Percentiles rank a stretch among this genome's conserved stretches.
Conservation (phyloP, 805 yeast genomes). For the Candida morakotiae region DNA sequence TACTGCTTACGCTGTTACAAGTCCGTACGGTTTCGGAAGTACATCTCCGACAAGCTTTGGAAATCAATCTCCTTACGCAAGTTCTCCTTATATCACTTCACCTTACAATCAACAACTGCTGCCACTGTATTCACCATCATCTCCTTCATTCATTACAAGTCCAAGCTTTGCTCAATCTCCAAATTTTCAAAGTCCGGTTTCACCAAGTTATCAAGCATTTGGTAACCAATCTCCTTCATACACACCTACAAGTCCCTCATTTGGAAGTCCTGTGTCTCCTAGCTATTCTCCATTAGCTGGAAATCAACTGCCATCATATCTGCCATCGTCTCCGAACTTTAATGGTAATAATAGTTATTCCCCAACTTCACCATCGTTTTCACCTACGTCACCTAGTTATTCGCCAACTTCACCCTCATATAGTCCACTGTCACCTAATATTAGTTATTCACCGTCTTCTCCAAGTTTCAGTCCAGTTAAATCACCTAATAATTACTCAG, state of each 20-base stretch:
- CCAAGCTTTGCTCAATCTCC: constrained; percentile 58
- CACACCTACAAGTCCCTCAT: constrained; percentile 47
- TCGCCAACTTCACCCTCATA: constrained; percentile 55
- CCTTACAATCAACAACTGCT: constrained; percentile 75
- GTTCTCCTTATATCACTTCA: constrained; percentile 60
- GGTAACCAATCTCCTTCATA: constrained; percentile 24
- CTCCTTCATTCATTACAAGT: constrained; percentile 30
- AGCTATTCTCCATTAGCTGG: constrained; percentile 63
- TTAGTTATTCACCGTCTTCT: constrained; percentile 66
- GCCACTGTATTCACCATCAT: constrained; percentile 64
- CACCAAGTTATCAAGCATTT: constrained; percentile 50
- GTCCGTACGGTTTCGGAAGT: constrained; percentile 35
- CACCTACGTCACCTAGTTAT: constrained; percentile 69
- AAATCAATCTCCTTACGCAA: constrained; percentile 54
- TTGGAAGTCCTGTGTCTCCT: constrained; percentile 51
- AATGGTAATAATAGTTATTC: too few relatives aligned
- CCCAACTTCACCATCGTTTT: constrained; percentile 69
- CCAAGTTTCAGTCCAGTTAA: constrained; percentile 45
- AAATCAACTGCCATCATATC: constrained; percentile 62
- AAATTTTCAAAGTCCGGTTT: constrained; percentile 71
- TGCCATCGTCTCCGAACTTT: constrained; percentile 77
- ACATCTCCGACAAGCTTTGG: constrained; percentile 57
- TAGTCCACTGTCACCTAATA: background rate
- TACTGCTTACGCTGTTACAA: constrained; percentile 71
- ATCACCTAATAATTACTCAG: too few relatives aligned